These are phyloP conservation scores for Tritrichomonas musculus DNA, from an alignment of 208 protist species.

Conservation along the genomic window DNA sequence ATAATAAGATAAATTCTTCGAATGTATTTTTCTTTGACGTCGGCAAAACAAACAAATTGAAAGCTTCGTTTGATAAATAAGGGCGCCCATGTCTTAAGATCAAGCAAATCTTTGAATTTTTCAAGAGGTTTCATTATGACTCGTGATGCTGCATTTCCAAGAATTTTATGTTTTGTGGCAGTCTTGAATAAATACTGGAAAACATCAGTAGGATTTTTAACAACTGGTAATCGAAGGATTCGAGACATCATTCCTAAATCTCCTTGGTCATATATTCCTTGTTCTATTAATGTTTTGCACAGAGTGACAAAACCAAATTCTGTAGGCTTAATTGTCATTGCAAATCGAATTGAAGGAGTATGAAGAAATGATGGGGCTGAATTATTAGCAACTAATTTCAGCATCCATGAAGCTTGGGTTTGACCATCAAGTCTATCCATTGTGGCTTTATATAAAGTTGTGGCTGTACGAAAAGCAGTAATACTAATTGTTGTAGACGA, in stretches of 20 bases:
- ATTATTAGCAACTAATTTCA: background rate
- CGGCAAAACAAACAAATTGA: background rate
- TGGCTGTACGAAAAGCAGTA: background rate
- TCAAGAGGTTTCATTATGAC: background rate
- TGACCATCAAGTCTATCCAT: background rate
- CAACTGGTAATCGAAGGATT: background rate
- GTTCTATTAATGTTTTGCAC: background rate
- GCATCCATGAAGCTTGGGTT: background rate
- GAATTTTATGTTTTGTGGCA: background rate
- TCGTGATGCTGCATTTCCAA: background rate
- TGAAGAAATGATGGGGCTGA: background rate
- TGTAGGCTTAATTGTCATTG: background rate
- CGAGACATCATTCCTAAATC: background rate
- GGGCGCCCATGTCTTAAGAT: background rate
- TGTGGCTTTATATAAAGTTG: background rate
- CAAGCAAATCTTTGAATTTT: background rate
- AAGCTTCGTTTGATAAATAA: background rate
- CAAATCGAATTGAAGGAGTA: background rate
- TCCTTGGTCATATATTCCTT: background rate
- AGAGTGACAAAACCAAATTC: constrained; percentile 16
- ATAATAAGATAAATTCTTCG: background rate
- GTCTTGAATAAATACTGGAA: background rate
- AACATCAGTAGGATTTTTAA: constrained; percentile 29
- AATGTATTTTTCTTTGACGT: background rate
- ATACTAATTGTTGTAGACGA: background rate